Evolutionary conservation across 163 green algal species (phyloP), one percentile per base, ranked within the genome.

Genomic region (Chloromonas sp.): DNA sequence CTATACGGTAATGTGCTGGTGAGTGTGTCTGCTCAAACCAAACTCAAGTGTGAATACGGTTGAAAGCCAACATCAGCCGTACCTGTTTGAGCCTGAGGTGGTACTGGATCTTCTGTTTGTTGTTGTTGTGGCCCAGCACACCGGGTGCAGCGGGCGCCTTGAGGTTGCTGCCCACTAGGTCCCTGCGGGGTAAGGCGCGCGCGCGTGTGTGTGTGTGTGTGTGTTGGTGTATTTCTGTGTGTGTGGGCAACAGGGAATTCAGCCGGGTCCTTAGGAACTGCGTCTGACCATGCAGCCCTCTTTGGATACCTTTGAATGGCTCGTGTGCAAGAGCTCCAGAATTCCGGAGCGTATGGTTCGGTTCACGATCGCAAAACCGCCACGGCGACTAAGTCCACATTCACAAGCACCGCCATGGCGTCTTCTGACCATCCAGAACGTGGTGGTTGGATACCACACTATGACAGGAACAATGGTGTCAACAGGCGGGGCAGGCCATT

Each of bases 71-170:
- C 36, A 36, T 36, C 36, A 36, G 36, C 5, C 80, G 79, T 84
- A 90, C 89, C 79, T 92, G 88, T 87, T 95, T 95, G 3, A 95
- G 85, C 13, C 89, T 84, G 84, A 93, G 84, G 83, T 94, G 90
- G 86, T 94, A 93, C 86, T 95, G 92, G 87, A 95, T 95, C 91
- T 94, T 94, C 88, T 95, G 92, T 78, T 90, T 90, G 58, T 84
- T 82, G 87, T 96, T 95, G 89, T 88, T 92, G 88, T 95, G 92
- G 8, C 92, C 91, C 88, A 94, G 84, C 0, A 70, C 84, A 1
- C 81, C 71, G 1, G 14, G 3, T 1, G 60, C 83, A 81, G 71
- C 71, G 36, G 86, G 90, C 1, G 66, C 77, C 79, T 88, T 60
- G 79, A 92, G 70, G 71, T 84, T 85, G 81, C 87, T 90, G 84